Evolutionary conservation across 1,139 yeast species (phyloP), one percentile per base, ranked within the genome.

Genomic region (Petasospora fabianii): DNA sequence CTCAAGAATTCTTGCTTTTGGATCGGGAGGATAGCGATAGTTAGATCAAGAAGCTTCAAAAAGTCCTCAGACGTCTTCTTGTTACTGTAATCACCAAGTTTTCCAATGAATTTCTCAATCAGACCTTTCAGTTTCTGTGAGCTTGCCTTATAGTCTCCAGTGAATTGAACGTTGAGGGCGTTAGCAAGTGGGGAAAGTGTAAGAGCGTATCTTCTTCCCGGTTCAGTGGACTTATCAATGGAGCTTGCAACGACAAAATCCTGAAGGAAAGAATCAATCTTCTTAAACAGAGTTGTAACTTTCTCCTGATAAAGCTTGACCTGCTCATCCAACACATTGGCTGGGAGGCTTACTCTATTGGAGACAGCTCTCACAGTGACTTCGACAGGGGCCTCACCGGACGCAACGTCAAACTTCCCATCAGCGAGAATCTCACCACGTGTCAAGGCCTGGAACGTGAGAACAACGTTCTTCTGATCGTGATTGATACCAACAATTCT

Each of bases 101-200:
- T 45, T 4, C 40, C 30, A 11, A 48, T 46, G 33, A 49, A 48
- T 17, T 42, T 49, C 21, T 47, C 53, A 31, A 60, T 53, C 16
- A 58, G 44, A 12, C 52, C 48, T 26, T 54, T 50, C 13, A 64
- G 44, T 15, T 53, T 46, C 9, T 35, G 37, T 47, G 60, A 53
- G 9, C 62, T 53, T 11, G 44, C 39, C 20, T 50, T 50, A 24
- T 59, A 56, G 27, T 45, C 49, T 12, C 46, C 57, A 4, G 62
- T 50, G 20, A 70, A 66, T 51, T 79, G 84, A 32, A 75, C 56
- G 49, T 67, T 74, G n/a, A 81, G 62, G 0, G 81, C 70, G 48
- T 74, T 75, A 0, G 86, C 80, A 38, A 81, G 58, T 0, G 88
- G 90, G 15, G 81, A 73, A 27, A 80, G 61, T 2, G 76, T 65